Percentiles rank a stretch among this genome's conserved stretches.
These are phyloP conservation scores for Suhomyces guaymorum DNA, from an alignment of 1,139 yeast species.

Conservation along the genomic window DNA sequence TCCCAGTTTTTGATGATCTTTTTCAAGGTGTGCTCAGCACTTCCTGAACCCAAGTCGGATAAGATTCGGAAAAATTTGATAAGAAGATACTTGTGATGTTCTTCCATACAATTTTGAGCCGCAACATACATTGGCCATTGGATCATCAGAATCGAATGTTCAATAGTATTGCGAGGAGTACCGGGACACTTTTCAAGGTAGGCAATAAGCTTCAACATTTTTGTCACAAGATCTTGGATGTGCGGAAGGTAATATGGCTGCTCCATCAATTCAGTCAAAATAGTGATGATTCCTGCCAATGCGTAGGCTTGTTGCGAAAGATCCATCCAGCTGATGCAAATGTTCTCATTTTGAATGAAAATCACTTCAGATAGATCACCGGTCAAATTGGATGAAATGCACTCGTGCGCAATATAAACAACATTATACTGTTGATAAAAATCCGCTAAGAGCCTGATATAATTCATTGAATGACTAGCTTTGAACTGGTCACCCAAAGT, in stretches of 20 bases:
- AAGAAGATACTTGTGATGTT: constrained; percentile 46
- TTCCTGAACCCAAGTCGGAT: constrained; percentile 25
- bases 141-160: constrained; percentile 45
- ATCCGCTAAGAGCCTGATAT: constrained; percentile 34
- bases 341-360: constrained; percentile 14
- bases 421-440: constrained; percentile 29
- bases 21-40: constrained; percentile 23
- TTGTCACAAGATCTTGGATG: constrained; percentile 32
- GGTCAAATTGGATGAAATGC: constrained; percentile 19
- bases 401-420: constrained; percentile 26
- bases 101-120: constrained; percentile 53
- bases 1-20: constrained; percentile 22
- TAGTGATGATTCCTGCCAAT: constrained; percentile 35
- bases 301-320: constrained; percentile 40
- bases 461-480: constrained; percentile 23
- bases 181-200: constrained; percentile 28
- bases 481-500: constrained; percentile 16
- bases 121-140: constrained; percentile 68
- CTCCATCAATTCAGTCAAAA: constrained; percentile 35
- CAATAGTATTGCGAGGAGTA: constrained; percentile 24
- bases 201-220: constrained; percentile 28
- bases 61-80: constrained; percentile 42
- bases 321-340: constrained; percentile 45
- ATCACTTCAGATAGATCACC: constrained; percentile 27
- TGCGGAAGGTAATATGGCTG: constrained; percentile 37